Evolutionary conservation across 371 early-diverging fungal genomes (phyloP).

Genomic region (Rhizopus sp.): DNA sequence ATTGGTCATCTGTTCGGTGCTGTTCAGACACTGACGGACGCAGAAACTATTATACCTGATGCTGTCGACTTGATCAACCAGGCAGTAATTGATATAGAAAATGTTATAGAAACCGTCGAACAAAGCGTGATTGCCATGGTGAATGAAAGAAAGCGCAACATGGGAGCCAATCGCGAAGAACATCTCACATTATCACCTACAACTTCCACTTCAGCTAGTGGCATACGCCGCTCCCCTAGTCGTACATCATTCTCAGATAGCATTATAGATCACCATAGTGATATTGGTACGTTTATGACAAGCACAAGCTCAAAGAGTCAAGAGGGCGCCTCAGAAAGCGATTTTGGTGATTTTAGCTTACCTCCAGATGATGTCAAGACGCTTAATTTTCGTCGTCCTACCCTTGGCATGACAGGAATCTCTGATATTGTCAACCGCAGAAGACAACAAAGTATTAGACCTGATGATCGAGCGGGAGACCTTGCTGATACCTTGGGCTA

Average conservation of each 20-base stretch:
- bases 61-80: constrained; percentile 10
- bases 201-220: neutral
- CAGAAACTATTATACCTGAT: constrained; percentile 13
- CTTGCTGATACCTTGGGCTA: constrained; percentile 46
- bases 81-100: constrained; percentile 13
- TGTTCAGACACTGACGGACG: constrained; percentile 51
- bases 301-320: neutral
- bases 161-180: constrained; percentile 10
- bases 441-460: constrained; percentile 19
- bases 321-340: neutral
- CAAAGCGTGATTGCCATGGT: constrained; percentile 24
- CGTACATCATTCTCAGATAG: neutral
- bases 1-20: constrained; percentile 65
- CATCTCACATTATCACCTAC: constrained; percentile 5
- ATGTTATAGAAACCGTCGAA: constrained; percentile 17
- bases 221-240: neutral
- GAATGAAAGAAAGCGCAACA: constrained; percentile 17
- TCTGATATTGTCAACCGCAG: constrained; percentile 4
- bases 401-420: neutral
- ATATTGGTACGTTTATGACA: neutral
- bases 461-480: constrained; percentile 9
- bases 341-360: neutral
- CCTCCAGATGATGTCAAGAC: neutral
- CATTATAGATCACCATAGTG: neutral
- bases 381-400: constrained; percentile 5